Evolutionary conservation across 1,139 yeast genomes (phyloP), one percentile per base, ranked within the genome.

Genomic region (Suhomyces guaymorum): DNA sequence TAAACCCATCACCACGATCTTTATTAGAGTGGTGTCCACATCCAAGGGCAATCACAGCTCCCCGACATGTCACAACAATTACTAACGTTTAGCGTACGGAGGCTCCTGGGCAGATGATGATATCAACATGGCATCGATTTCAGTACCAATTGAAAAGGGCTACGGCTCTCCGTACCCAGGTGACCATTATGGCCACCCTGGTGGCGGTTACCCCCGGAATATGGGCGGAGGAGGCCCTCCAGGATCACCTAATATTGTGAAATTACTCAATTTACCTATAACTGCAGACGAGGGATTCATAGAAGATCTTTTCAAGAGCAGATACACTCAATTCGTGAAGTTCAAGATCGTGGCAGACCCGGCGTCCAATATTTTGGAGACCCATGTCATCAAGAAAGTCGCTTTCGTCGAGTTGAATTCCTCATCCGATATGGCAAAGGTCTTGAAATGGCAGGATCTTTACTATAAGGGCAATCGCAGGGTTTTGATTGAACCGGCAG

Each of bases 21-120:
- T n/a, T 23, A 15, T 4, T 9, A 5, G n/a, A 11, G 19, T 5
- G 19, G 8, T 17, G 19, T 17, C 19, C 19, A 17, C 19, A 17
- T 8, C 19, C 8, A 5, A 17, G 8, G 19, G 15, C 11, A 10
- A n/a, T n/a, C n/a, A n/a, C n/a, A n/a, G n/a, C n/a, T n/a, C n/a
- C n/a, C n/a, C n/a, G n/a, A n/a, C n/a, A n/a, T n/a, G n/a, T n/a
- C n/a, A n/a, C n/a, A n/a, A n/a, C n/a, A n/a, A n/a, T n/a, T 32
- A 42, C 42, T 38, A 38, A 37, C 43, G 2, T 8, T 11, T 23
- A 48, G 52, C 51, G 26, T 47, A 51, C 46, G 80, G 79, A 38
- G 82, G 83, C 37, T 76, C 84, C 27, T 83, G 92, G 88, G 90
- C 88, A 28, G 90, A 82, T 50, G 82, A 78, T 41, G 89, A 82